phyloP scores from a whole-genome alignment of 768 basidiomycete genomes.

The Tulasnella sp. region DNA sequence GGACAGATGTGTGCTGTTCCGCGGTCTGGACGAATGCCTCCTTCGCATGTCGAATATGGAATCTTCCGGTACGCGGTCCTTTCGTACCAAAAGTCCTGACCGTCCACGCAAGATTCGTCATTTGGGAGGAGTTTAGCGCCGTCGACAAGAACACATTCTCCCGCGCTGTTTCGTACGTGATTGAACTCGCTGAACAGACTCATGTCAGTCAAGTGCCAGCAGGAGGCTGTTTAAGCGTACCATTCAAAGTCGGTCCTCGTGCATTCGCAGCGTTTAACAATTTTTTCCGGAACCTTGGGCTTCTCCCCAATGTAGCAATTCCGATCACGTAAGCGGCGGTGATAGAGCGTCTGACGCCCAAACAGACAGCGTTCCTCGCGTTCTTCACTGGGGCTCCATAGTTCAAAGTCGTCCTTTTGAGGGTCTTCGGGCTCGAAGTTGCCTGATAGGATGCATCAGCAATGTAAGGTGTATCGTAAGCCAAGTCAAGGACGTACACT shows the following conservation, averaged over 20 bases:
- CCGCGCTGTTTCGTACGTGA: slow-evolving; percentile 61
- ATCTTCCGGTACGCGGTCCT: slow-evolving; percentile 89
- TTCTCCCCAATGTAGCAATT: slow-evolving; percentile 81
- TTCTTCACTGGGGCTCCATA: slow-evolving; percentile 92
- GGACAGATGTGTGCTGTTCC: slow-evolving; percentile 77
- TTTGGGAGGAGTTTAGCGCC: slow-evolving; percentile 60
- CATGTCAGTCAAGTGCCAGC: neutral
- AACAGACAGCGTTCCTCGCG: slow-evolving; percentile 88
- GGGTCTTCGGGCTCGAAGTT: slow-evolving; percentile 65
- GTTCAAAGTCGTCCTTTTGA: slow-evolving; percentile 85
- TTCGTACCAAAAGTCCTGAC: slow-evolving; percentile 85
- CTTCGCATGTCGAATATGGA: slow-evolving; percentile 81
- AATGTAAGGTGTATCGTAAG: neutral
- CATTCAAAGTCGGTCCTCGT: slow-evolving; percentile 84
- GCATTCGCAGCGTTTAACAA: slow-evolving; percentile 74
- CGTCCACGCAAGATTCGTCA: slow-evolving; percentile 56
- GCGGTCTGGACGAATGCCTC: slow-evolving; percentile 71
- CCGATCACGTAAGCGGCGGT: slow-evolving; percentile 72
- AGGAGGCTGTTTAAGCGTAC: slow-evolving; percentile 45
- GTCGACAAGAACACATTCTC: slow-evolving; percentile 71
- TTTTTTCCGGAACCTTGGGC: slow-evolving; percentile 50
- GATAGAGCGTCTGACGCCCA: slow-evolving; percentile 90
- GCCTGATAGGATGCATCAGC: slow-evolving; percentile 48
- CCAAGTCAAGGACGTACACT: slow-evolving; percentile 55
- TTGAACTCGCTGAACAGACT: slow-evolving; percentile 78